A percentile compares a stretch with the other conserved stretches of the same genome.
Evolutionary conservation across 129 eudicot genomes (phyloP).

Genomic region (Flaveria ramosissima): DNA sequence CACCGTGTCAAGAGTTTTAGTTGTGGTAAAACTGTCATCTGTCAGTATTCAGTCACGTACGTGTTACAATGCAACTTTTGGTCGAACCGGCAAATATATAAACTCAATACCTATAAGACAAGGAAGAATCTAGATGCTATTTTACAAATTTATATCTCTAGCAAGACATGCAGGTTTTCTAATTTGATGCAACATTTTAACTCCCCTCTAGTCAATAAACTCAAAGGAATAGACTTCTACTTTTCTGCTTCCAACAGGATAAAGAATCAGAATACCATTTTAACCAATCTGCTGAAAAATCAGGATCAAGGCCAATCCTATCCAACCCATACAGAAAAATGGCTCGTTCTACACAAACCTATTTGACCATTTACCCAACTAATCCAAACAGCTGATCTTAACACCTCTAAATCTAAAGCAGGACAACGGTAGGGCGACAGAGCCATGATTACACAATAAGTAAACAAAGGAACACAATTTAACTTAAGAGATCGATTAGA

Average conservation of each 20-base stretch:
- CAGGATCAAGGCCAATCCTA: slow-evolving; percentile 1
- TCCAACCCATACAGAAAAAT: background rate
- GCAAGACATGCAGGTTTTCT: slow-evolving; percentile 9
- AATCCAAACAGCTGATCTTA: background rate
- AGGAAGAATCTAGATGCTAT: background rate
- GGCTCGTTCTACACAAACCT: background rate
- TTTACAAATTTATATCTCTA: background rate
- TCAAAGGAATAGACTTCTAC: slow-evolving; percentile 16
- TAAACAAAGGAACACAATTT: slow-evolving; percentile 6
- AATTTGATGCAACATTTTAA: slow-evolving; percentile 35
- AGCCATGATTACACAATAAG: slow-evolving; percentile 14
- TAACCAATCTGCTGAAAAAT: slow-evolving; percentile 5
- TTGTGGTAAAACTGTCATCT: slow-evolving; percentile 31
- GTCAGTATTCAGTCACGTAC: slow-evolving; percentile 50
- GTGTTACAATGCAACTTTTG: slow-evolving; percentile 59
- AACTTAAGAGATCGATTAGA: background rate
- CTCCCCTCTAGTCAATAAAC: slow-evolving; percentile 76
- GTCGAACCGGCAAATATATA: slow-evolving; percentile 75
- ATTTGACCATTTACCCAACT: slow-evolving; percentile 1
- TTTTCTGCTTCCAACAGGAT: slow-evolving; percentile 57
- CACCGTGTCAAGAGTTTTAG: slow-evolving; percentile 63
- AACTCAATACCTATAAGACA: slow-evolving; percentile 55
- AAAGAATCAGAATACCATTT: slow-evolving; percentile 67
- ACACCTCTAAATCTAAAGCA: slow-evolving; percentile 15
- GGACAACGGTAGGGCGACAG: background rate